phyloP scores from a whole-genome alignment of 495 filamentous ascomycete species.

The Xylaria sp. region DNA sequence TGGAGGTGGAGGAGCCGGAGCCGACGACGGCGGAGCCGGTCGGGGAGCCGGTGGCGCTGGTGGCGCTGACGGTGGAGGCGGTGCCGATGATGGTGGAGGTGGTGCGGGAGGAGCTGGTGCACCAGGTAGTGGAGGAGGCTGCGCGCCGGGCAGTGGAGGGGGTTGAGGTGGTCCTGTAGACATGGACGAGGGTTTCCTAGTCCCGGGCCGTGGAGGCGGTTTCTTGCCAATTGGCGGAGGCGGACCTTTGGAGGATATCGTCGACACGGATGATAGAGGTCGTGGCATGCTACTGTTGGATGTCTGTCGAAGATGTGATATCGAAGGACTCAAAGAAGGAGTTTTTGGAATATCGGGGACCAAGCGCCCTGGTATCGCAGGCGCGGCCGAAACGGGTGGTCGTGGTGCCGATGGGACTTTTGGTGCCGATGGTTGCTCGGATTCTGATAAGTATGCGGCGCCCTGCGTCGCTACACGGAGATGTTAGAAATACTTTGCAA shows the following conservation, averaged over 20 bases:
- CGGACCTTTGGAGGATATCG: constrained; percentile 54
- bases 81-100: constrained; percentile 57
- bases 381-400: constrained; percentile 65
- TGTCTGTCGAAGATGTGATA: constrained; percentile 67
- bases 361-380: constrained; percentile 64
- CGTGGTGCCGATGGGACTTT: constrained; percentile 69
- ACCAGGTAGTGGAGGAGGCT: constrained; percentile 53
- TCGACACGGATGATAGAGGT: constrained; percentile 58
- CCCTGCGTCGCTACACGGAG: constrained; percentile 65
- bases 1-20: constrained; percentile 45
- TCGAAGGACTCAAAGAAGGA: constrained; percentile 46
- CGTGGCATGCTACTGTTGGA: constrained; percentile 59
- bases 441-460: constrained; percentile 80
- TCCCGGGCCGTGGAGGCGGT: constrained; percentile 73
- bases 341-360: constrained; percentile 31
- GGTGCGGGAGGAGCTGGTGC: constrained; percentile 62
- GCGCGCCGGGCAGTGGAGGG: constrained; percentile 52
- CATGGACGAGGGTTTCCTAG: constrained; percentile 65
- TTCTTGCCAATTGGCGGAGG: constrained; percentile 69
- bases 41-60: constrained; percentile 62
- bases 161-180: constrained; percentile 52
- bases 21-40: constrained; percentile 55
- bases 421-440: constrained; percentile 69
- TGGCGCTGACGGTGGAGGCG: constrained; percentile 50
- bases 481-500: constrained; percentile 37